These are phyloP conservation scores for Dactylellina parvicollis DNA, from an alignment of 2,329 filamentous ascomycete genomes.

Conservation along the genomic window DNA sequence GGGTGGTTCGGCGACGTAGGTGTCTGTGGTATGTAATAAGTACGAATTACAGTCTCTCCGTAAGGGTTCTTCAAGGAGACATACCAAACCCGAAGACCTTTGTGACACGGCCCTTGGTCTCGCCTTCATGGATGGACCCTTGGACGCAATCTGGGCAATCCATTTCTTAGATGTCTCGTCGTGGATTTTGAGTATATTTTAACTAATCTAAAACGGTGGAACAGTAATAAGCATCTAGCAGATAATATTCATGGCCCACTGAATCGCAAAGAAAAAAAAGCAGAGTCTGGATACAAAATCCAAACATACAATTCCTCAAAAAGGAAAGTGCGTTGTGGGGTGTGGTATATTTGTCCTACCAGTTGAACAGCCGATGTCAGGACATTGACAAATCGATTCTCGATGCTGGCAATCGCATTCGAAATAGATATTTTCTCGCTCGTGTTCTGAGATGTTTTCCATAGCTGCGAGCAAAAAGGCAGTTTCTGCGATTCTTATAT, in stretches of 20 bases:
- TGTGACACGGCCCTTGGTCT: conserved; percentile 18
- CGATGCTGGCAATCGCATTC: too few relatives aligned
- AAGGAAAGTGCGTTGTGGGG: not conserved
- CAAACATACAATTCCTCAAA: too few relatives aligned
- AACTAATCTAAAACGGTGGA: not conserved
- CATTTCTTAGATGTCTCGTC: too few relatives aligned
- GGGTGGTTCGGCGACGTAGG: conserved; percentile 26
- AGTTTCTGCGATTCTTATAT: too few relatives aligned
- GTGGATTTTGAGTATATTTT: conserved; percentile 8
- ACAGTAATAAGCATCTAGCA: too few relatives aligned
- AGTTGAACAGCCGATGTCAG: too few relatives aligned
- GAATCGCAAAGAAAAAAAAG: too few relatives aligned
- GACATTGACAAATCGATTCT: not conserved
- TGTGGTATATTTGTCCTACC: not conserved
- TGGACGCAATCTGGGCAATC: conserved; percentile 32
- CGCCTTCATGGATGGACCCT: conserved; percentile 35
- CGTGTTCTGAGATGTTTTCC: too few relatives aligned
- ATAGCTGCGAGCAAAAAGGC: too few relatives aligned
- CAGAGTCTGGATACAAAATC: too few relatives aligned
- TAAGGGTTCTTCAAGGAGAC: not conserved
- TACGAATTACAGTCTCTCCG: not conserved
- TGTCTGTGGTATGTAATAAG: conserved; percentile 20
- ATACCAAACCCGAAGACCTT: conserved; percentile 33
- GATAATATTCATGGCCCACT: too few relatives aligned
- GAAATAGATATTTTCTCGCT: too few relatives aligned